Percentiles rank a stretch among this genome's conserved stretches.
These are phyloP conservation scores for Yamadazyma sp. DNA, from an alignment of 805 yeast genomes.

Conservation along the genomic window DNA sequence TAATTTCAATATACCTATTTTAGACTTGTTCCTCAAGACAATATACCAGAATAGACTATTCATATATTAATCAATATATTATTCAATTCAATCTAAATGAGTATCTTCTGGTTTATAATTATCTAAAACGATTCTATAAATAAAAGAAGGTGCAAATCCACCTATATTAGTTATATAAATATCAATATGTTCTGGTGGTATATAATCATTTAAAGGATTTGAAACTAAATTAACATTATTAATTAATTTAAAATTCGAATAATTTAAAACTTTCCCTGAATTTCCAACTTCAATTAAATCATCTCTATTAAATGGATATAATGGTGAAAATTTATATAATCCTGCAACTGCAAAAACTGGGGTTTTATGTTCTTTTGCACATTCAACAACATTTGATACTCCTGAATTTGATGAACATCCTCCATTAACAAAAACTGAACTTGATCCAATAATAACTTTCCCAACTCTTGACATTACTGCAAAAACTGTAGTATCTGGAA, in stretches of 20 bases:
- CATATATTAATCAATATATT: no score
- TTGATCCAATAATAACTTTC: slow-evolving; percentile 89
- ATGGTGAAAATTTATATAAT: slow-evolving; percentile 85
- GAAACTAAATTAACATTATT: slow-evolving; percentile 72
- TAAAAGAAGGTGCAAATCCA: slow-evolving; percentile 94
- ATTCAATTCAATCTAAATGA: slow-evolving; percentile 42
- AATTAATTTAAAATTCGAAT: slow-evolving; percentile 64
- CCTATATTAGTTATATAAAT: slow-evolving; percentile 93
- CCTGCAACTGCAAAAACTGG: slow-evolving; percentile 97
- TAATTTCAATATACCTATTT: no score
- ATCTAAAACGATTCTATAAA: slow-evolving; percentile 92
- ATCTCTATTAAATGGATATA: slow-evolving; percentile 86
- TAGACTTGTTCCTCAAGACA: no score
- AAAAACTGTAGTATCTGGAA: slow-evolving; percentile 89
- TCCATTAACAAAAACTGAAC: slow-evolving; percentile 93
- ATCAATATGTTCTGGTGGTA: slow-evolving; percentile 91
- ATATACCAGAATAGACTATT: no score
- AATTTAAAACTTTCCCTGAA: slow-evolving; percentile 82
- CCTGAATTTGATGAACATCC: slow-evolving; percentile 90
- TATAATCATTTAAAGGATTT: slow-evolving; percentile 87
- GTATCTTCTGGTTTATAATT: slow-evolving; percentile 87
- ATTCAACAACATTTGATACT: slow-evolving; percentile 87
- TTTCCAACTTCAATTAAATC: slow-evolving; percentile 88
- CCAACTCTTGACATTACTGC: slow-evolving; percentile 98
- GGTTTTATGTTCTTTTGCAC: slow-evolving; percentile 93